These are phyloP conservation scores for Gynochthodes officinalis DNA, from an alignment of 257 asterid genomes.

Conservation along the genomic window DNA sequence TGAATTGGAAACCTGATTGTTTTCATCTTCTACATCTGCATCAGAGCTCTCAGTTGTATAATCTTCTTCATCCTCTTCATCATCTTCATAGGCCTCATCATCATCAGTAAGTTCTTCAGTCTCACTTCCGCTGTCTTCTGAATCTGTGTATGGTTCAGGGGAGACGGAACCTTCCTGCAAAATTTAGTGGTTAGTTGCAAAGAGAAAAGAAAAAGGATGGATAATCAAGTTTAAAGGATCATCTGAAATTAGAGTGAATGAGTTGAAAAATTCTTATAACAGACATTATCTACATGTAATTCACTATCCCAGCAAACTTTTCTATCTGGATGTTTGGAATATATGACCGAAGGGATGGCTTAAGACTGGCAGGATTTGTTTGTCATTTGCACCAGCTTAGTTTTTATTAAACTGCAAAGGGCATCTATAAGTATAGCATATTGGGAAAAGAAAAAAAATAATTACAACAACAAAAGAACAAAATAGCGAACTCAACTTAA, in stretches of 20 bases:
- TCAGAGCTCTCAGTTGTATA: constrained; percentile 50
- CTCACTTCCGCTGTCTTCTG: constrained; percentile 86
- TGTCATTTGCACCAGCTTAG: background rate
- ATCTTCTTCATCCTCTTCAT: constrained; percentile 44
- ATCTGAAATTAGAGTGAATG: background rate
- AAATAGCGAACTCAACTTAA: background rate
- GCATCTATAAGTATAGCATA: background rate
- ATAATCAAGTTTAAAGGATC: background rate
- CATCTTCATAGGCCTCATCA: constrained; percentile 49
- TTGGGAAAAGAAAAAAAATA: background rate
- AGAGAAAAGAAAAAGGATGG: background rate
- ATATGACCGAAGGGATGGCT: background rate
- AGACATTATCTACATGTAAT: background rate
- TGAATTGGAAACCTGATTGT: constrained; percentile 50
- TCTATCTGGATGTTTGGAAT: background rate
- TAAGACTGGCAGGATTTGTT: background rate
- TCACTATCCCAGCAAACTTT: background rate
- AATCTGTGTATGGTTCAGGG: constrained; percentile 83
- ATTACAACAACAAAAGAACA: too few relatives aligned
- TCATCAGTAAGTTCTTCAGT: constrained; percentile 87
- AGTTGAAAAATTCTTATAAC: background rate
- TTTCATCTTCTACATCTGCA: constrained; percentile 47
- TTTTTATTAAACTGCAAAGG: background rate
- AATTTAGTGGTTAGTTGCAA: constrained; percentile 13
- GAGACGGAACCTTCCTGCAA: constrained; percentile 69